Evolutionary conservation across 352 stramenopile genomes (phyloP), one percentile per base, ranked within the genome.

Genomic region (Pythium phragmitis): DNA sequence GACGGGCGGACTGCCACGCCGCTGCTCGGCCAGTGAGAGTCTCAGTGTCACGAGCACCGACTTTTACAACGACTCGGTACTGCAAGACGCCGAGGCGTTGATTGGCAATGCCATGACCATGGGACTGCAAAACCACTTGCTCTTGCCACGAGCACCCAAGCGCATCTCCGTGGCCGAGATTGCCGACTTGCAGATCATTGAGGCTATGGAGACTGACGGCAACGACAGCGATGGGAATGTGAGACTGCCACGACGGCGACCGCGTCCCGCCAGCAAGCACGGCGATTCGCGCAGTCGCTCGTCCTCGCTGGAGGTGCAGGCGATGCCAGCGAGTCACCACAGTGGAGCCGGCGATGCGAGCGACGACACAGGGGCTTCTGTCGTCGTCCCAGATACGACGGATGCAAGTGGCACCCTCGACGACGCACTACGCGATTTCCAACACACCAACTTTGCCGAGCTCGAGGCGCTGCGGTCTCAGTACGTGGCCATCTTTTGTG

Each of bases 51-150:
- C 58, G 49, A 68, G 57, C 28, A 59, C 21, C 28, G 62, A 69
- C 48, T 69, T 63, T 54, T 62, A 82, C 21, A 77, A 85, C 39
- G 76, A 89, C 54, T 79, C 74, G 17, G 64, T 89, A 43, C 65
- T 92, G 0, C 60, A 83, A 61, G 83, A 92, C 53, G 83, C 78
- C 23, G 80, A 92, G 26, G 80, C 80, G 26, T 50, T 92, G 60
- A 90, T 92, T 52, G 80, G 73, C 11, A 84, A 89, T 48, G 78
- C 77, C 8, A 80, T 86, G 61, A 88, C 87, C 65, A 88, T 89
- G 77, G 79, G 79, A 0, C 73, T 87, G 7, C 77, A 85, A 67
- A 79, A 87, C 47, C 77, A 87, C 62, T 21, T 61, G 21, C 76
- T 85, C 14, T 47, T 87, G 21, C 80, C 77, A 1, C 74, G 70